Conservation (phyloP, 83 land plant species). For the Picea abies region DNA sequence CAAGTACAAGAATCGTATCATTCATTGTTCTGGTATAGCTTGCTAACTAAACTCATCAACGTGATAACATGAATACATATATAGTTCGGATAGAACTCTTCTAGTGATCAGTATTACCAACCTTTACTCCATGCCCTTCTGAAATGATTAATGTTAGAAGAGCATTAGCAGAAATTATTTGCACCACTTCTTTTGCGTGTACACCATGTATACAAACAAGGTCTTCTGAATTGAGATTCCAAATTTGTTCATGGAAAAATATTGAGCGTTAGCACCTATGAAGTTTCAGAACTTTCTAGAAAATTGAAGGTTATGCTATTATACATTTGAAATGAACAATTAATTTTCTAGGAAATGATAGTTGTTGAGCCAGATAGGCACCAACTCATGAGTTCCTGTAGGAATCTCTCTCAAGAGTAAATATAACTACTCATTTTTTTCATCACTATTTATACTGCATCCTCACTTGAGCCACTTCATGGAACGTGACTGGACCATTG, state of each 20-base stretch:
- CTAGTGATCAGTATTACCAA: not conserved
- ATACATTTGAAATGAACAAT: not conserved
- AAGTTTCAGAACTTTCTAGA: not conserved
- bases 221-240: not conserved
- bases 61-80: not conserved
- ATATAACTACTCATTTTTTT: not conserved
- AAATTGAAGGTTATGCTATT: not conserved
- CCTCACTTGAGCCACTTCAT: not conserved
- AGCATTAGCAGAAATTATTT: constrained; percentile 9
- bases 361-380: not conserved
- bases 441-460: not conserved
- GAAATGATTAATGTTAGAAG: constrained; percentile 1
- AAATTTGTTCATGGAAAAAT: constrained; percentile 8
- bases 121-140: constrained; percentile 13
- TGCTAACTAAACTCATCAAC: not conserved
- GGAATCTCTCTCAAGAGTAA: not conserved
- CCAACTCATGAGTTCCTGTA: not conserved
- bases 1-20: not conserved
- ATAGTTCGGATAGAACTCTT: not conserved
- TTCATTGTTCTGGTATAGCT: not conserved
- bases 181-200: not conserved
- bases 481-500: constrained; percentile 9
- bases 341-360: not conserved
- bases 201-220: constrained; percentile 3
- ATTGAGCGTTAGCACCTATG: not conserved